Base-by-base conservation (phyloP, 140 eudicot species). In the Bidens hawaiensis region DNA sequence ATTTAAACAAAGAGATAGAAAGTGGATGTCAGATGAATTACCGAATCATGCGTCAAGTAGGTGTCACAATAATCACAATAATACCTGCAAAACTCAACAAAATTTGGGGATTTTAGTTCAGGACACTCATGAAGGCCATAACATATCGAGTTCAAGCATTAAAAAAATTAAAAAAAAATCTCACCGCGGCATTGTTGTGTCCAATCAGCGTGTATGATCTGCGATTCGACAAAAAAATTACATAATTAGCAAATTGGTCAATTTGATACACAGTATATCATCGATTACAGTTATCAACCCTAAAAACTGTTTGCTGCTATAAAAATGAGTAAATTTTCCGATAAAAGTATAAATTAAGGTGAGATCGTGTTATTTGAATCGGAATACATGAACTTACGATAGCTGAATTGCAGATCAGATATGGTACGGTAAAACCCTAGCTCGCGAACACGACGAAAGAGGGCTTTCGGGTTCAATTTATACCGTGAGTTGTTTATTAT, bases 31-130 rank as follows among this genome's bases (percentile, higher is more conserved):
- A 5, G 18, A 50, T 22, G 4, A 23, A 85, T 81, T 70, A 89
- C 97, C 5, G 95, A 86, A 79, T 90, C 97, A 71, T 90, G 97
- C 1, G 97, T 90, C 79, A 90, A 65, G 71, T 90, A 90, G 45
- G 97, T 86, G 68, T 90, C 97, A 57, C 97, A 90, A 46, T 86
- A 90, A 63, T 90, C 97, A 58, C 97, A 90, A 70, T 90, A 90
- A 69, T 90, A 90, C 85, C 97, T 89, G 87, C 45, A 24, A 60
- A n/a, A n/a, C n/a, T n/a, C n/a, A n/a, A n/a, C n/a, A n/a, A n/a
- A 54, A 65, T 38, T 31, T 22, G 3, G 2, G 23, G 13, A 46
- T 4, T 46, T 46, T 12, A 17, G 52, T 7, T 46, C 24, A 22
- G 2, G 22, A 18, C 62, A 15, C 12, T 22, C 36, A 31, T 50